Conservation (phyloP, 2,329 filamentous ascomycete genomes). For the Fusarium lateritium region DNA sequence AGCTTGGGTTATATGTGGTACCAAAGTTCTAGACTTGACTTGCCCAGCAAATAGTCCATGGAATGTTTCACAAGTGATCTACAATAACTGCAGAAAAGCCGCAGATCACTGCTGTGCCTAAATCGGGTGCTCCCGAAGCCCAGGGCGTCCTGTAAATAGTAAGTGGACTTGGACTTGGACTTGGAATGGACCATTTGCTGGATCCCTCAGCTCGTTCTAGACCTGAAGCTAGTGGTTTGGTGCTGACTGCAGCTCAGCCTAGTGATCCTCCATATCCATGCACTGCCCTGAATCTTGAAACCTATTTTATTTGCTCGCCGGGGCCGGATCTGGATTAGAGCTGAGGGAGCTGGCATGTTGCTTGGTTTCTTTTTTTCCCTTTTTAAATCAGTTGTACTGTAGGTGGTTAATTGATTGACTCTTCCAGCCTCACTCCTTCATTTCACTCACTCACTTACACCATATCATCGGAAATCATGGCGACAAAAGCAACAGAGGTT, state of each 20-base stretch:
- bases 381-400: slow-evolving; percentile 16
- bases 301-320: background rate
- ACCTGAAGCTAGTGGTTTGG: slow-evolving; percentile 21
- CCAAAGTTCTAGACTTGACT: background rate
- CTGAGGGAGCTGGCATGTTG: slow-evolving; percentile 27
- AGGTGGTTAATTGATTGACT: background rate
- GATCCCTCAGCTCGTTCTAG: slow-evolving; percentile 33
- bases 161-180: background rate
- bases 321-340: slow-evolving; percentile 38
- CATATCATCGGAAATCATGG: slow-evolving; percentile 7
- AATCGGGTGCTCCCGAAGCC: slow-evolving; percentile 36
- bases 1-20: background rate
- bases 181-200: background rate
- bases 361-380: background rate
- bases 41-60: background rate
- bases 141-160: slow-evolving; percentile 6
- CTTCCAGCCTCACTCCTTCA: too few species aligned
- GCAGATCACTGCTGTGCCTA: background rate
- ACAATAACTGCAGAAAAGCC: background rate
- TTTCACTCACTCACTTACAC: background rate
- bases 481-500: slow-evolving; percentile 15
- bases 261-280: slow-evolving; percentile 23
- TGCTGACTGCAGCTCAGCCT: slow-evolving; percentile 30
- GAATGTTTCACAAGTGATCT: slow-evolving; percentile 17
- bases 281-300: slow-evolving; percentile 30